Base-by-base conservation (phyloP, 495 filamentous ascomycete species). In the Lentithecium fluviatile region DNA sequence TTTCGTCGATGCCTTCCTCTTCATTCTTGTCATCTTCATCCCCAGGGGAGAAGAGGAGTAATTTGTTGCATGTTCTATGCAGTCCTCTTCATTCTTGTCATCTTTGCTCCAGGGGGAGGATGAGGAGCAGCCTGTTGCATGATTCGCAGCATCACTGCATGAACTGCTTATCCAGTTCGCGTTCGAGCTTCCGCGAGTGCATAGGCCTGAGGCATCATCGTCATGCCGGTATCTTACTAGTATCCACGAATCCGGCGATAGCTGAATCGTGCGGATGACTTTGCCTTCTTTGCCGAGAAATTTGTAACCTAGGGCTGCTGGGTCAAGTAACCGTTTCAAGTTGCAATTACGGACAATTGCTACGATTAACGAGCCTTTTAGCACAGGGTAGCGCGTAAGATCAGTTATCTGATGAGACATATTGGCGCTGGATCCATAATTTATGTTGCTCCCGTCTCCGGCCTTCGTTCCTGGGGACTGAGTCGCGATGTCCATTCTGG, bases 321-420 rank as follows among this genome's bases (percentile, higher is more conserved):
- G 55, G 23, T 48, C 10, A 40, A 25, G 38, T 32, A 24, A 36
- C 38, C 20, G 34, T 21, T 48, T 49, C 34, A 43, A 58, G 13
- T 58, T 21, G 45, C 25, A 38, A 29, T 45, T 42, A 55, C 21
- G 32, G 11, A 62, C 51, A 50, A 32, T 49, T 50, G 29, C 51
- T 45, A 56, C 52, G 29, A 56, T 54, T 19, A 43, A 48, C 32
- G 29, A 54, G 51, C 51, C 46, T 32, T 62, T 21, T 49, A 32
- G 52, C 20, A 56, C 20, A 45, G 36, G 38, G 40, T 48, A 60
- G 49, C 12, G 52, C 6, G 51, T 48, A 42, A 62, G 32, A 62
- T 56, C 32, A 36, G 51, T 62, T 62, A 62, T 62, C 59, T 62
- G 43, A 58, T 58, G 48, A 49, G 55, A 49, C n/a, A n/a, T 58